Base-by-base conservation (phyloP, 345 rosid species). In the Populus alba region DNA sequence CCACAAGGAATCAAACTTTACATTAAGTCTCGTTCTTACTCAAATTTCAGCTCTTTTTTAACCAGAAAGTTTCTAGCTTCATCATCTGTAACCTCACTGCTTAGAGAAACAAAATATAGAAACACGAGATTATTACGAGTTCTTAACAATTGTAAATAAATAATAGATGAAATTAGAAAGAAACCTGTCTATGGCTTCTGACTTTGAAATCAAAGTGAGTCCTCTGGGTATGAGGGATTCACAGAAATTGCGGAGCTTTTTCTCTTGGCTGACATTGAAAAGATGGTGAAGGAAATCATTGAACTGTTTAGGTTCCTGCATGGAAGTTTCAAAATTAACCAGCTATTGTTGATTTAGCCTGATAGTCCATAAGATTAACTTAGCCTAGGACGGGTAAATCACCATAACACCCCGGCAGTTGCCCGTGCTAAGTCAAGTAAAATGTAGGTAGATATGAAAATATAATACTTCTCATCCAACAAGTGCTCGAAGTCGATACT, bases 101-200 rank as follows among this genome's bases (percentile, higher is more conserved):
- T 73, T 33, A 23, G 15, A 37, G 75, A 77, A 71, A 67, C 65
- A 66, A 17, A 74, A 61, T 25, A 66, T 38, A 38, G 37, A 75
- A 29, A 51, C 37, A 13, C 51, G 61, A 18, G 73, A 70, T 82
- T 22, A 83, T 63, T 45, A n/a, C 18, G 13, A 38, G 53, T 37
- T 74, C 33, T 41, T 1, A 3, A 74, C 15, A 79, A 5, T 17
- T 0, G 23, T 11, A 45, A 65, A 33, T 12, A 65, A 71, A 27
- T 45, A 13, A 15, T 4, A 18, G 20, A 35, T 23, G 25, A 68
- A 68, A 7, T 43, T 8, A 53, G 53, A 57, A 31, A 7, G n/a
- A 15, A 80, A 93, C 99, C 99, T 95, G 94, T 93, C 99, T 6
- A 51, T 16, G 15, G 97, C 95, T 88, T 95, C 98, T 0, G 94